Conservation (phyloP, 176 grass and related monocot species). For the Aegilops longissima region DNA sequence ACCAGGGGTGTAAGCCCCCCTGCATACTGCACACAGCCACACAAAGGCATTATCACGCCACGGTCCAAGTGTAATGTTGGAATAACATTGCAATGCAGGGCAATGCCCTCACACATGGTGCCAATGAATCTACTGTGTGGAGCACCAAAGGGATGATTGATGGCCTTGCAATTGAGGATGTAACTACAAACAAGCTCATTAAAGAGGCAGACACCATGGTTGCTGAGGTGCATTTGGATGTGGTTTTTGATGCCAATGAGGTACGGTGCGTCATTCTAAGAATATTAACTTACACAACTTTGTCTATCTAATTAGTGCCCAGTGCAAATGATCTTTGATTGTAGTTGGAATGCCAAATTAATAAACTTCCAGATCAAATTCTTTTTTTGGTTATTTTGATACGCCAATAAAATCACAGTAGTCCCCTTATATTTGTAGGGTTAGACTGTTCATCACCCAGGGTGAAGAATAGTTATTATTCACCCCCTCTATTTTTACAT, state of each 20-base stretch:
- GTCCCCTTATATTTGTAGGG: too few species aligned
- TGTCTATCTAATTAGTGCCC: too few species aligned
- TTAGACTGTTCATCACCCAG: too few species aligned
- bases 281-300: too few species aligned
- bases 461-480: too few species aligned
- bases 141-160: not conserved
- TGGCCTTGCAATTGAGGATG: not conserved
- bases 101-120: not conserved
- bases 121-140: not conserved
- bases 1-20: not conserved
- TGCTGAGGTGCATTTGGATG: not conserved
- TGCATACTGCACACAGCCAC: not conserved
- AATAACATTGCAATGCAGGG: not conserved
- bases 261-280: too few species aligned
- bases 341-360: too few species aligned
- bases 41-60: not conserved
- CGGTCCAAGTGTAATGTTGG: not conserved
- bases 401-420: too few species aligned
- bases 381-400: too few species aligned
- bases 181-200: not conserved
- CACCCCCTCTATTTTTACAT: too few species aligned
- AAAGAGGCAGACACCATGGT: not conserved
- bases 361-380: too few species aligned
- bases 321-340: too few species aligned
- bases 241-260: not conserved